These are phyloP conservation scores for Moricandia moricandioides DNA, from an alignment of 345 rosid genomes.

Conservation along the genomic window DNA sequence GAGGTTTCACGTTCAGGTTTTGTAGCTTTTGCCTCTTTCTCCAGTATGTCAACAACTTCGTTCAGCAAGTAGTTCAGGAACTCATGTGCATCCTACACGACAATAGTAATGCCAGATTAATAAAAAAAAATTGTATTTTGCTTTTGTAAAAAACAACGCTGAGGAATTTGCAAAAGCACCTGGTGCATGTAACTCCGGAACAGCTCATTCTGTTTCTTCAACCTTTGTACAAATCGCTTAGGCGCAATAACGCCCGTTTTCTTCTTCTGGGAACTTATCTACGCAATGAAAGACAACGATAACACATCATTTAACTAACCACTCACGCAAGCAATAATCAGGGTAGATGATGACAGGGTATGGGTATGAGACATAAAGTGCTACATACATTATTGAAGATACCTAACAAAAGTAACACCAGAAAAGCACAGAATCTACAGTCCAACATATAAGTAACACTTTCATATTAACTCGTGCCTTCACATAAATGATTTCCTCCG, in stretches of 20 bases:
- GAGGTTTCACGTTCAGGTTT: conserved; percentile 65
- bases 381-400: neutral
- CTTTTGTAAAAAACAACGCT: neutral
- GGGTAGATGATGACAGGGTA: neutral
- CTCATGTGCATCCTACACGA: conserved; percentile 93
- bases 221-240: conserved; percentile 92
- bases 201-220: conserved; percentile 98
- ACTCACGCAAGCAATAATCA: neutral
- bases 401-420: neutral
- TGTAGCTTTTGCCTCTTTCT: conserved; percentile 87
- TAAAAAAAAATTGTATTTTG: neutral
- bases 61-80: conserved; percentile 93
- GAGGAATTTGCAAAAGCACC: conserved; percentile 40
- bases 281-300: neutral
- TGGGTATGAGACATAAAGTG: neutral
- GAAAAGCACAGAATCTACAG: neutral
- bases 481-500: neutral
- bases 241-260: conserved; percentile 99
- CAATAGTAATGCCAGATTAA: conserved; percentile 4
- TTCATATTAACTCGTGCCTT: neutral
- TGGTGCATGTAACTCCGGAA: conserved; percentile 99
- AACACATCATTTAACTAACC: neutral
- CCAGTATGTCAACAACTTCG: conserved; percentile 96
- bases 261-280: conserved; percentile 99
- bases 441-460: neutral